phyloP scores from a whole-genome alignment of 2,329 filamentous ascomycete genomes.

The Penicillium sp. region DNA sequence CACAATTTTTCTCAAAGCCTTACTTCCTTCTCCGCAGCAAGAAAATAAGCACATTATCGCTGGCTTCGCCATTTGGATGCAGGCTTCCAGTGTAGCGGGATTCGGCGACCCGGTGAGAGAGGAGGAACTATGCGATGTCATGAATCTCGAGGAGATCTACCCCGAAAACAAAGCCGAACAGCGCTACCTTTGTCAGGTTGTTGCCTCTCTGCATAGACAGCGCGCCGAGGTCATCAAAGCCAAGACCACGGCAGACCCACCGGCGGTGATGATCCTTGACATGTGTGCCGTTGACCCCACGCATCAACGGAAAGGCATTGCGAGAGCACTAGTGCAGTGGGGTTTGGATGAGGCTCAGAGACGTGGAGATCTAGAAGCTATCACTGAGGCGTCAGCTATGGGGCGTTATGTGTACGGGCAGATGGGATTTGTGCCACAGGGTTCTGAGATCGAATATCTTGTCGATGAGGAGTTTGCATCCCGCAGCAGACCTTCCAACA shows the following conservation, averaged over 20 bases:
- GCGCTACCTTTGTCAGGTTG: constrained; percentile 49
- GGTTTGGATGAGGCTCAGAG: constrained; percentile 29
- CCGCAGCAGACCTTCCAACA: constrained; percentile 42
- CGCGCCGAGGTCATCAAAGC: constrained; percentile 40
- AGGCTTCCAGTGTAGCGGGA: constrained; percentile 52
- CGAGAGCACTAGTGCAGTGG: constrained; percentile 49
- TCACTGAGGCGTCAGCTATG: constrained; percentile 52
- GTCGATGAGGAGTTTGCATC: constrained; percentile 4
- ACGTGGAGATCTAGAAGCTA: constrained; percentile 48
- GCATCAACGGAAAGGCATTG: constrained; percentile 53
- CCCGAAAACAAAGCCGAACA: constrained; percentile 48
- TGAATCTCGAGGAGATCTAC: constrained; percentile 41
- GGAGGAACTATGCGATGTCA: background rate
- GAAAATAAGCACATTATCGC: constrained; percentile 35
- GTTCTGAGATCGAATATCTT: constrained; percentile 28
- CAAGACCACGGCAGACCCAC: constrained; percentile 34
- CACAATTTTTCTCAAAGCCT: constrained; percentile 57
- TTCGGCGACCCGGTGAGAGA: constrained; percentile 43
- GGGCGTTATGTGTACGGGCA: constrained; percentile 50
- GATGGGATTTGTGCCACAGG: constrained; percentile 48
- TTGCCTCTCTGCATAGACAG: constrained; percentile 39
- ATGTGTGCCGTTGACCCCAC: constrained; percentile 55
- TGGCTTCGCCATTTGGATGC: constrained; percentile 58
- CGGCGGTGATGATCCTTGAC: constrained; percentile 51
- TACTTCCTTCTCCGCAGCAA: constrained; percentile 30